phyloP scores from a whole-genome alignment of 768 basidiomycete genomes.

The Tylopilus sp. region DNA sequence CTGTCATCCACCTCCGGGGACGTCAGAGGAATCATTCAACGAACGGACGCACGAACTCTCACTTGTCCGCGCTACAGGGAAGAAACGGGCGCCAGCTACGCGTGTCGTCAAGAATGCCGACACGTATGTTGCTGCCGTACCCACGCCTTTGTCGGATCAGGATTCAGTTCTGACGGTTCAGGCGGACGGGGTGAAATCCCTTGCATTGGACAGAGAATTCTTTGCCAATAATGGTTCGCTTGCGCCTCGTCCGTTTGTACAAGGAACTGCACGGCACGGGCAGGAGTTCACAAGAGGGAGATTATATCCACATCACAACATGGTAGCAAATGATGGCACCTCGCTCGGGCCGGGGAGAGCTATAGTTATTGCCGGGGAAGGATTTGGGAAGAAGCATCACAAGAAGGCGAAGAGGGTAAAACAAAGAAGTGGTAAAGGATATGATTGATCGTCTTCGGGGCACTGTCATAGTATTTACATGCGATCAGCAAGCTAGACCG shows the following conservation, averaged over 20 bases:
- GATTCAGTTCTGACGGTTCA: slow-evolving; percentile 26
- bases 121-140: slow-evolving; percentile 58
- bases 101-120: slow-evolving; percentile 82
- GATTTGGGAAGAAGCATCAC: slow-evolving; percentile 73
- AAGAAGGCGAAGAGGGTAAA: slow-evolving; percentile 81
- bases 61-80: slow-evolving; percentile 58
- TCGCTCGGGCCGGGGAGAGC: slow-evolving; percentile 40
- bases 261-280: slow-evolving; percentile 54
- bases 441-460: slow-evolving; percentile 48
- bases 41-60: slow-evolving; percentile 58
- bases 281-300: slow-evolving; percentile 60
- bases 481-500: neutral
- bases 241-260: slow-evolving; percentile 60
- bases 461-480: neutral
- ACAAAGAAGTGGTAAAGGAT: slow-evolving; percentile 90
- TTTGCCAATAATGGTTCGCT: slow-evolving; percentile 58
- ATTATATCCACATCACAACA: slow-evolving; percentile 81
- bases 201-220: slow-evolving; percentile 77
- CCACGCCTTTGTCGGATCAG: slow-evolving; percentile 9
- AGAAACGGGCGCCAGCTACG: slow-evolving; percentile 86
- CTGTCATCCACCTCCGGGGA: slow-evolving; percentile 83
- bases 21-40: slow-evolving; percentile 71
- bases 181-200: slow-evolving; percentile 49
- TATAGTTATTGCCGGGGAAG: slow-evolving; percentile 38
- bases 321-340: slow-evolving; percentile 77